A percentile compares a stretch with the other conserved stretches of the same genome.
Evolutionary conservation across 2,329 filamentous ascomycete genomes (phyloP).

Genomic region (Penicillium sp.): DNA sequence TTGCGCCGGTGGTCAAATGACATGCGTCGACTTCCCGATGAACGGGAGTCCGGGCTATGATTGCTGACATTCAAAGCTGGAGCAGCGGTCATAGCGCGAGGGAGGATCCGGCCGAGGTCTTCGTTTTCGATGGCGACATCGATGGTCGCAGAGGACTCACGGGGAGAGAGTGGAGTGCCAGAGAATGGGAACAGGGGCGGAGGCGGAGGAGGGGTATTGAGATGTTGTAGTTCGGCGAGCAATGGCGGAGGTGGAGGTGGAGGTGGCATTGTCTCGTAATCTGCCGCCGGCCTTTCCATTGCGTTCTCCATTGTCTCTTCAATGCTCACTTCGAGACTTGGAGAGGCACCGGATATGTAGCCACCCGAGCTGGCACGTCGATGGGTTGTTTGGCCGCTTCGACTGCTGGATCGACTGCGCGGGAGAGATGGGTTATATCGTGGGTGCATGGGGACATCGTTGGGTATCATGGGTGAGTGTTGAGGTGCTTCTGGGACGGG

Average conservation of each 20-base stretch:
- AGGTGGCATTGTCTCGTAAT: slow-evolving; percentile 24
- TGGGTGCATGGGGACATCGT: slow-evolving; percentile 43
- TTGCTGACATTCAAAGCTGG: slow-evolving; percentile 25
- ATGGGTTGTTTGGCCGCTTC: slow-evolving; percentile 33
- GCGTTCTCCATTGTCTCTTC: slow-evolving; percentile 54
- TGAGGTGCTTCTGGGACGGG: slow-evolving; percentile 33
- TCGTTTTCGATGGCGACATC: slow-evolving; percentile 46
- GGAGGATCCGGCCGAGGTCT: slow-evolving; percentile 36
- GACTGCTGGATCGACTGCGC: slow-evolving; percentile 45
- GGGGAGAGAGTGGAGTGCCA: slow-evolving; percentile 28
- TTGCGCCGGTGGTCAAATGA: slow-evolving; percentile 55
- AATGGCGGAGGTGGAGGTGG: slow-evolving; percentile 46
- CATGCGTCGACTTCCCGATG: slow-evolving; percentile 39
- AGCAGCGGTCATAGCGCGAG: slow-evolving; percentile 40
- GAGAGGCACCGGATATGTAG: slow-evolving; percentile 33
- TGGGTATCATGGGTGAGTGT: slow-evolving; percentile 23
- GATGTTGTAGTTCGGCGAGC: slow-evolving; percentile 63
- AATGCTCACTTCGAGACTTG: slow-evolving; percentile 54
- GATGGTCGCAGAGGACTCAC: slow-evolving; percentile 42
- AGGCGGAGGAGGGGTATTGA: slow-evolving; percentile 57
- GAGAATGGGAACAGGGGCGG: slow-evolving; percentile 49
- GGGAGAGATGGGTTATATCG: slow-evolving; percentile 44
- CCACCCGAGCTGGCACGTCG: slow-evolving; percentile 29
- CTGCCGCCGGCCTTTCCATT: slow-evolving; percentile 15
- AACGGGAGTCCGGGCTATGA: slow-evolving; percentile 21